phyloP scores from a whole-genome alignment of 129 eudicot species.

The Flaveria brownii region DNA sequence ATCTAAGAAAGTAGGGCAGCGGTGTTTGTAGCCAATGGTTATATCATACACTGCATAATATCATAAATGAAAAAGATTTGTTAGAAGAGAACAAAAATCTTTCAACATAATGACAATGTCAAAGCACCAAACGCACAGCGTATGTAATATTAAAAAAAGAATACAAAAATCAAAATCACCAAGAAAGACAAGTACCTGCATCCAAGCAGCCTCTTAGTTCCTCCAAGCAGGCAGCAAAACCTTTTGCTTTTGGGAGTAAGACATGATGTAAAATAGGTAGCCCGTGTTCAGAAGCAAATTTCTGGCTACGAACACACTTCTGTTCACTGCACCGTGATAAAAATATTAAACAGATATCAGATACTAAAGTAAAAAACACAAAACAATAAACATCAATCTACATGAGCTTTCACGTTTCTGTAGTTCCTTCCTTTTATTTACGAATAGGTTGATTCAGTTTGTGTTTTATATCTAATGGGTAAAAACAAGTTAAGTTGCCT shows the following conservation, averaged over 20 bases:
- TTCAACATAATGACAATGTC: not conserved
- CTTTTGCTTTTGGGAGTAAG: conserved; percentile 85
- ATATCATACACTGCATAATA: conserved; percentile 79
- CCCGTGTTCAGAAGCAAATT: conserved; percentile 77
- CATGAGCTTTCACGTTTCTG: not conserved
- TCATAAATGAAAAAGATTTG: conserved; percentile 7
- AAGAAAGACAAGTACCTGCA: conserved; percentile 58
- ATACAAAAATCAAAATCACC: not conserved
- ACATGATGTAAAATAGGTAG: conserved; percentile 77
- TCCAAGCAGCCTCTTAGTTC: conserved; percentile 66
- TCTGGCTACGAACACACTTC: conserved; percentile 75
- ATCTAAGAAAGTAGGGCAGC: conserved; percentile 91
- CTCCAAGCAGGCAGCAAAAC: conserved; percentile 72
- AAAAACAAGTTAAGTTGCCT: not conserved
- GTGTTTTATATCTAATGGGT: not conserved
- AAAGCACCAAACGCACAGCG: not conserved
- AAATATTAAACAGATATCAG: not conserved
- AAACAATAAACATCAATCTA: conserved; percentile 9
- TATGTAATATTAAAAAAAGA: not conserved
- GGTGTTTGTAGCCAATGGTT: conserved; percentile 75
- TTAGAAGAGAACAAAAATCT: not conserved
- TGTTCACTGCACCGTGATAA: conserved; percentile 56
- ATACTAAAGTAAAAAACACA: not conserved
- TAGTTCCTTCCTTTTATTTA: not conserved
- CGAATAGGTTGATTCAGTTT: not conserved